A percentile compares a stretch with the other conserved stretches of the same genome.
phyloP scores from a whole-genome alignment of 129 eudicot genomes.

The Saussurea involucrata region DNA sequence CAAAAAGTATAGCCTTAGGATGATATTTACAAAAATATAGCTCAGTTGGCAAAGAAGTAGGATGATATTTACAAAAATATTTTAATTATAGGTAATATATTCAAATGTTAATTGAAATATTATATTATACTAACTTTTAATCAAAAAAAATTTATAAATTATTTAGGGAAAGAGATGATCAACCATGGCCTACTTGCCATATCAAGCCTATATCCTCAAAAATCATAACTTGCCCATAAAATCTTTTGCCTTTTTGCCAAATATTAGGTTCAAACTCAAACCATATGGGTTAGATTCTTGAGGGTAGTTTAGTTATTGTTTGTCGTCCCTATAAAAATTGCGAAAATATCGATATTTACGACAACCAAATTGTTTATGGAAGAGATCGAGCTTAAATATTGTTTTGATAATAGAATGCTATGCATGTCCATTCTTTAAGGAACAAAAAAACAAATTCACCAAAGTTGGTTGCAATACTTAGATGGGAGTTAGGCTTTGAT shows the following conservation, averaged over 20 bases:
- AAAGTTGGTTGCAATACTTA: neutral
- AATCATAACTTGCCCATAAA: constrained; percentile 17
- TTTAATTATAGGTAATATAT: too few relatives aligned
- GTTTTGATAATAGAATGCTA: neutral
- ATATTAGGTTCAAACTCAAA: neutral
- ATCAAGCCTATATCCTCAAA: constrained; percentile 21
- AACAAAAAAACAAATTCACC: neutral
- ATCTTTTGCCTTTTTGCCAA: constrained; percentile 16
- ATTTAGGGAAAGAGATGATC: neutral
- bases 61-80: too few relatives aligned
- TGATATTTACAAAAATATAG: too few relatives aligned
- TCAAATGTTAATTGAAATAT: too few relatives aligned
- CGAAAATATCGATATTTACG: neutral
- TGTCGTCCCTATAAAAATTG: neutral
- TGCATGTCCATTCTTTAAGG: neutral
- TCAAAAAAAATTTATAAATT: neutral
- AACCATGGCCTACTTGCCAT: constrained; percentile 24
- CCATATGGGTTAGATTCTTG: neutral
- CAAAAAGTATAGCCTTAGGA: too few relatives aligned
- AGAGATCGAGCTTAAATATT: neutral
- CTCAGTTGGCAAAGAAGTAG: too few relatives aligned
- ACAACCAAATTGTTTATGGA: neutral
- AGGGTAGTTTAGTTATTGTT: neutral
- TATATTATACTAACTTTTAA: neutral
- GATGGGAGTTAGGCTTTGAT: neutral